Evolutionary conservation across 495 filamentous ascomycete genomes (phyloP).

Genomic region (Aspergillus bertholletiae): DNA sequence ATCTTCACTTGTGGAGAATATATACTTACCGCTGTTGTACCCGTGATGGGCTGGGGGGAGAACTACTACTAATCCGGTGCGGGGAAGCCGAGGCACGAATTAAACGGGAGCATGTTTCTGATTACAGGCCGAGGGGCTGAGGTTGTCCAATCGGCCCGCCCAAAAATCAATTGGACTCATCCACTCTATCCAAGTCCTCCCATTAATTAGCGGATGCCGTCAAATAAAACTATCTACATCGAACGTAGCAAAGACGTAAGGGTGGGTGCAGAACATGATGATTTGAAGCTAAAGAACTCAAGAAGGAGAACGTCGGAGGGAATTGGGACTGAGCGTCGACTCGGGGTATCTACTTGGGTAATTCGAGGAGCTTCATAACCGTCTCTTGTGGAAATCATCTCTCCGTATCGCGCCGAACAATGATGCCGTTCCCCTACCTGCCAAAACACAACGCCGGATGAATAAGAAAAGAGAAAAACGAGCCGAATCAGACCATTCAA

Average conservation of each 20-base stretch:
- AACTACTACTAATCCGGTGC: too few species aligned
- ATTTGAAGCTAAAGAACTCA: neutral
- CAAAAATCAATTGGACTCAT: too few species aligned
- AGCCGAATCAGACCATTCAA: slow-evolving; percentile 10
- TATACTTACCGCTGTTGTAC: too few species aligned
- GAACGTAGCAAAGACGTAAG: neutral
- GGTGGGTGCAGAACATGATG: neutral
- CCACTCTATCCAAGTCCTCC: too few species aligned
- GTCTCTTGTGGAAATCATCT: slow-evolving; percentile 34
- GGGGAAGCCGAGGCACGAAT: too few species aligned
- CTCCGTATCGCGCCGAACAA: slow-evolving; percentile 47
- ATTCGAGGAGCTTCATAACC: slow-evolving; percentile 48
- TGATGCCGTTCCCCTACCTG: slow-evolving; percentile 43
- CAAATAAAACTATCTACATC: neutral
- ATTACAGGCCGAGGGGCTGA: too few species aligned
- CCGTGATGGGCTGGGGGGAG: too few species aligned
- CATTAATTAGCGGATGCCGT: too few species aligned
- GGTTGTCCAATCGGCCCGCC: too few species aligned
- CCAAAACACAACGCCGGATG: slow-evolving; percentile 28
- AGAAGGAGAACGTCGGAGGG: slow-evolving; percentile 35
- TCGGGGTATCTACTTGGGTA: slow-evolving; percentile 50
- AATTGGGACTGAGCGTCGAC: slow-evolving; percentile 49
- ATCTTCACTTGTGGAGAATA: too few species aligned
- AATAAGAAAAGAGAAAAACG: slow-evolving; percentile 19
- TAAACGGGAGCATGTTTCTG: too few species aligned